Percentiles rank a stretch among this genome's conserved stretches.
Evolutionary conservation across 495 filamentous ascomycete species (phyloP).

Genomic region (Lepidopterella palustris): DNA sequence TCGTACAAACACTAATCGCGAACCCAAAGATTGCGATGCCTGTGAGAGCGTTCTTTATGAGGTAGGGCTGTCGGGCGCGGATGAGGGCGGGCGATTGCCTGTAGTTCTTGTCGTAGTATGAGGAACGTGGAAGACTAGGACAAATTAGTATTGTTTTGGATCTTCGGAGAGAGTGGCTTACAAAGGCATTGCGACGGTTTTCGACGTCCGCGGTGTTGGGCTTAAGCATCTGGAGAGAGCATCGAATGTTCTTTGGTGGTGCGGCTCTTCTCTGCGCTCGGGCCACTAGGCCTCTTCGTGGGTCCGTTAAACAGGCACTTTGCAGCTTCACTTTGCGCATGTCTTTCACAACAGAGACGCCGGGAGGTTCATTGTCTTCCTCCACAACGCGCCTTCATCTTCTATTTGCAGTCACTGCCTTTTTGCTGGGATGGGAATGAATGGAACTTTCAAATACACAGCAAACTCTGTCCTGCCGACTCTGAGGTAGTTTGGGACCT

Average conservation of each 20-base stretch:
- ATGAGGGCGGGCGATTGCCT: conserved; percentile 76
- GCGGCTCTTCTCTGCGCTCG: conserved; percentile 16
- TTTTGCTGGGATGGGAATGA: conserved; percentile 8
- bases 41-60: conserved; percentile 78
- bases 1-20: conserved; percentile 75
- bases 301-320: neutral
- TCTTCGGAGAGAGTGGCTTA: conserved; percentile 5
- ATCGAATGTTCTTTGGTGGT: conserved; percentile 8
- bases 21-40: conserved; percentile 64
- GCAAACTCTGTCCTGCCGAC: conserved; percentile 17
- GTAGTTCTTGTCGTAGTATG: conserved; percentile 84
- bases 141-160: neutral
- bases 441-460: neutral
- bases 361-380: conserved; percentile 1
- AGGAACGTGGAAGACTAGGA: conserved; percentile 60
- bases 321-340: neutral
- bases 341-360: neutral
- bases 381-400: conserved; percentile 3
- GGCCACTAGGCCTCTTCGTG: neutral
- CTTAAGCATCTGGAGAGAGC: neutral
- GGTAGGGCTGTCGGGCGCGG: conserved; percentile 82
- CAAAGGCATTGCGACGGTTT: conserved; percentile 20
- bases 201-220: neutral
- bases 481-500: conserved; percentile 7
- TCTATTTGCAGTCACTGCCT: neutral